A percentile compares a stretch with the other conserved stretches of the same genome.
These are phyloP conservation scores for Aphanoascus verrucosus DNA, from an alignment of 2,329 filamentous ascomycete genomes.

Conservation along the genomic window DNA sequence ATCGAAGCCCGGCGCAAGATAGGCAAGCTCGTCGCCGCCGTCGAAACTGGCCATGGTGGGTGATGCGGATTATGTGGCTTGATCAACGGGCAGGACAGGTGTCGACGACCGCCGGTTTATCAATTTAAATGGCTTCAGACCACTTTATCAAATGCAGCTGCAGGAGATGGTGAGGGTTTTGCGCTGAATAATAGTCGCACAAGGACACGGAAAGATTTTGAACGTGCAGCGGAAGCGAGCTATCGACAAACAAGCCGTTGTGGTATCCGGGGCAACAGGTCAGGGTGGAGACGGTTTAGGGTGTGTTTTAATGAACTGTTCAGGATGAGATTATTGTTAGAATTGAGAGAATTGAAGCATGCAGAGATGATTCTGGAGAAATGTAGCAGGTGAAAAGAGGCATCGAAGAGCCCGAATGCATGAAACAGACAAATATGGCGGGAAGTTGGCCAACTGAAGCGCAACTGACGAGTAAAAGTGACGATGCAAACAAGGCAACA, in stretches of 20 bases:
- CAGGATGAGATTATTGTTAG: neutral
- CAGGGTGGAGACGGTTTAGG: neutral
- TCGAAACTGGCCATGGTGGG: slow-evolving; percentile 1
- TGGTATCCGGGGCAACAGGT: slow-evolving; percentile 33
- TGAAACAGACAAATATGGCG: neutral
- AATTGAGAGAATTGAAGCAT: neutral
- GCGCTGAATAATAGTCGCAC: neutral
- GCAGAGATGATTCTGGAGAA: neutral
- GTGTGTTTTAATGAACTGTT: neutral
- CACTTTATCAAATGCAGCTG: neutral
- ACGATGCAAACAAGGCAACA: neutral
- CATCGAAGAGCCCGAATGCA: neutral
- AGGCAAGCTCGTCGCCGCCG: slow-evolving; percentile 55
- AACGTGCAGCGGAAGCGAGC: neutral
- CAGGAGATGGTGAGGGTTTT: neutral
- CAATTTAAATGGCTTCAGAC: neutral
- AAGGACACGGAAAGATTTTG: slow-evolving; percentile 1
- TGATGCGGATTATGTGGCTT: neutral
- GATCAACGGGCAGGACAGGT: neutral
- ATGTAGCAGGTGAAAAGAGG: neutral
- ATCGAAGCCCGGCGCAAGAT: slow-evolving; percentile 80
- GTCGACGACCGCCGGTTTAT: neutral
- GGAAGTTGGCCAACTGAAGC: neutral
- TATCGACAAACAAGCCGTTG: slow-evolving; percentile 3
- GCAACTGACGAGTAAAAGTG: neutral